These are phyloP conservation scores for Albizia julibrissin DNA, from an alignment of 306 rosid genomes.

Conservation along the genomic window DNA sequence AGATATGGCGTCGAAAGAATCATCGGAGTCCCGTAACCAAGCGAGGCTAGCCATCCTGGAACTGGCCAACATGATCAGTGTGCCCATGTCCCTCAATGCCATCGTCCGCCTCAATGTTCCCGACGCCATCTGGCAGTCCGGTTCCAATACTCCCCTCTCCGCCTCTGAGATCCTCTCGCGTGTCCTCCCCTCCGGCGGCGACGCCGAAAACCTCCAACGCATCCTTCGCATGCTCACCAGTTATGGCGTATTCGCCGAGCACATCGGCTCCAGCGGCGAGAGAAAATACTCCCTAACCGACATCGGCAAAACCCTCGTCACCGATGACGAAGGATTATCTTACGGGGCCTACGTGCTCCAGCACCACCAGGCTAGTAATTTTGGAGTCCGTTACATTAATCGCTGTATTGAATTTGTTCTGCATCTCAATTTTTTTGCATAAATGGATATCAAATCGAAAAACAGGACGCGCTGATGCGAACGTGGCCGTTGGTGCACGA, in stretches of 20 bases:
- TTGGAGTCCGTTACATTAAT: neutral
- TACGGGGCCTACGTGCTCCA: slow-evolving; percentile 77
- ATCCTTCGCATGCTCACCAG: slow-evolving; percentile 78
- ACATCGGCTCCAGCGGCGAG: slow-evolving; percentile 33
- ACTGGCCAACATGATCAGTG: slow-evolving; percentile 94
- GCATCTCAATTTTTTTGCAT: neutral
- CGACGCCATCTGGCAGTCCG: slow-evolving; percentile 83
- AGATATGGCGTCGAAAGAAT: slow-evolving; percentile 28
- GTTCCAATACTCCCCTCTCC: slow-evolving; percentile 70
- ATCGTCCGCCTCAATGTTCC: slow-evolving; percentile 84
- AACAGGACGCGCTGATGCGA: slow-evolving; percentile 67
- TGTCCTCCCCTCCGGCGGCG: slow-evolving; percentile 56
- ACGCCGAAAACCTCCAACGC: slow-evolving; percentile 86
- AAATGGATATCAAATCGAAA: neutral
- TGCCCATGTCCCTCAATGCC: slow-evolving; percentile 92
- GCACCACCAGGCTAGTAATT: slow-evolving; percentile 73
- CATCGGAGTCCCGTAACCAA: slow-evolving; percentile 45
- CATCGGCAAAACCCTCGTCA: slow-evolving; percentile 74
- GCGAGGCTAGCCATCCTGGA: slow-evolving; percentile 68
- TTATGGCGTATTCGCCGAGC: slow-evolving; percentile 74
- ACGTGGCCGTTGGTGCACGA: slow-evolving; percentile 92
- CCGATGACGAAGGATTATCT: slow-evolving; percentile 64
- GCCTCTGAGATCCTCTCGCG: slow-evolving; percentile 61
- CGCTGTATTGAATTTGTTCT: neutral
- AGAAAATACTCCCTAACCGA: slow-evolving; percentile 74